Conservation (phyloP, 345 rosid genomes). For the Lagerstroemia speciosa region DNA sequence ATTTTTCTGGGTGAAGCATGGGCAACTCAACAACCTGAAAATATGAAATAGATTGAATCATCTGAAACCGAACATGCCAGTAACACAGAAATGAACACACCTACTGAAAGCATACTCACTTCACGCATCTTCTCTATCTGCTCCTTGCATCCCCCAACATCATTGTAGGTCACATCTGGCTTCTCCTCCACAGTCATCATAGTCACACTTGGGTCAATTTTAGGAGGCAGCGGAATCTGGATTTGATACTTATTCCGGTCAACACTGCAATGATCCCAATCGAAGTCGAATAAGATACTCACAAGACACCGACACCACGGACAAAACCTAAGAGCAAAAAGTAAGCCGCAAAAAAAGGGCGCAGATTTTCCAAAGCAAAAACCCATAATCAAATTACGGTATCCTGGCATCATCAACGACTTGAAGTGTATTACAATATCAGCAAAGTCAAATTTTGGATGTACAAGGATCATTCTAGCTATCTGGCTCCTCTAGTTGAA, state of each 20-base stretch:
- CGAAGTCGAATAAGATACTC: constrained; percentile 5
- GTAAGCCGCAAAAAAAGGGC: background rate
- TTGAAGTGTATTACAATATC: no score
- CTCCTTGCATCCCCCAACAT: constrained; percentile 97
- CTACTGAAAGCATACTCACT: constrained; percentile 29
- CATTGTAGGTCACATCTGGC: constrained; percentile 95
- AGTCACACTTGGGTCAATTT: constrained; percentile 98
- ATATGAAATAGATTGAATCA: background rate
- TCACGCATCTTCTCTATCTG: constrained; percentile 97
- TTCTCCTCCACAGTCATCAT: constrained; percentile 99
- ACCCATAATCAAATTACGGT: no score
- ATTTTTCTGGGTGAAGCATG: constrained; percentile 99
- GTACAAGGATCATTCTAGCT: background rate
- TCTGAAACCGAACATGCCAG: background rate
- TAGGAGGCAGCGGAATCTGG: constrained; percentile 95
- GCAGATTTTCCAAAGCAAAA: no score
- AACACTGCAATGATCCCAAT: constrained; percentile 42
- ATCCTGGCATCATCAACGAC: no score
- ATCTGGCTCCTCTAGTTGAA: background rate
- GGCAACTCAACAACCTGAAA: constrained; percentile 91
- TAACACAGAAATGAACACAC: background rate
- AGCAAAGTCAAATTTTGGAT: background rate
- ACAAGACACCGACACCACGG: no score
- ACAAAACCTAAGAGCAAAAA: background rate
- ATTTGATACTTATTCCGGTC: constrained; percentile 96